A percentile compares a stretch with the other conserved stretches of the same genome.
phyloP scores from a whole-genome alignment of 73 alveolate genomes.

The Blepharisma stoltei region DNA sequence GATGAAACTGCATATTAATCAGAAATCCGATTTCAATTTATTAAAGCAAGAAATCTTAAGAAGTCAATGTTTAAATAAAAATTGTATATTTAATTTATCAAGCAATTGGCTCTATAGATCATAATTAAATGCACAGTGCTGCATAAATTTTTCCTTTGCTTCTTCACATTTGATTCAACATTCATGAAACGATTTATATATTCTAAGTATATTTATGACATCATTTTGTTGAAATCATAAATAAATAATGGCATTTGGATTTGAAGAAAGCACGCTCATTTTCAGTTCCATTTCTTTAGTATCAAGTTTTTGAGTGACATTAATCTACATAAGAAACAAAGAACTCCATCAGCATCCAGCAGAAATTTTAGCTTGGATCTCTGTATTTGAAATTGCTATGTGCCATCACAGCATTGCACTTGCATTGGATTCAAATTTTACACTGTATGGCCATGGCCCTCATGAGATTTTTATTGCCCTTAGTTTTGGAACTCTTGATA shows the following conservation, averaged over 20 bases:
- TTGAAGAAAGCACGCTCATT: neutral
- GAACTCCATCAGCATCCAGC: conserved; percentile 21
- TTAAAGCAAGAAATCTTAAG: too few species aligned
- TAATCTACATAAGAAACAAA: neutral
- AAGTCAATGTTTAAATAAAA: too few species aligned
- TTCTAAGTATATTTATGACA: too few species aligned
- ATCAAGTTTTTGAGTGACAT: conserved; percentile 10
- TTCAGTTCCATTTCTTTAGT: neutral
- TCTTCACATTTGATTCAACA: too few species aligned
- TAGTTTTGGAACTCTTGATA: neutral
- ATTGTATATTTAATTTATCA: too few species aligned
- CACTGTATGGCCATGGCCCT: conserved; percentile 23
- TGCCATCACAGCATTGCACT: conserved; percentile 21
- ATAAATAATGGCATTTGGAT: neutral
- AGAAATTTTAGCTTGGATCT: neutral
- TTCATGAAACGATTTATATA: too few species aligned
- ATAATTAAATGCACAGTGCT: too few species aligned
- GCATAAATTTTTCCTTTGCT: too few species aligned
- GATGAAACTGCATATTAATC: too few species aligned
- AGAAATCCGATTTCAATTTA: too few species aligned
- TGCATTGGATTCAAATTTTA: conserved; percentile 17
- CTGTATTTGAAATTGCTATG: neutral
- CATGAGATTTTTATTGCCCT: neutral
- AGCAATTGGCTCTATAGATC: too few species aligned
- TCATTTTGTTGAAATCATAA: too few species aligned